Conservation (phyloP, 495 filamentous ascomycete genomes). For the Podospora didyma region DNA sequence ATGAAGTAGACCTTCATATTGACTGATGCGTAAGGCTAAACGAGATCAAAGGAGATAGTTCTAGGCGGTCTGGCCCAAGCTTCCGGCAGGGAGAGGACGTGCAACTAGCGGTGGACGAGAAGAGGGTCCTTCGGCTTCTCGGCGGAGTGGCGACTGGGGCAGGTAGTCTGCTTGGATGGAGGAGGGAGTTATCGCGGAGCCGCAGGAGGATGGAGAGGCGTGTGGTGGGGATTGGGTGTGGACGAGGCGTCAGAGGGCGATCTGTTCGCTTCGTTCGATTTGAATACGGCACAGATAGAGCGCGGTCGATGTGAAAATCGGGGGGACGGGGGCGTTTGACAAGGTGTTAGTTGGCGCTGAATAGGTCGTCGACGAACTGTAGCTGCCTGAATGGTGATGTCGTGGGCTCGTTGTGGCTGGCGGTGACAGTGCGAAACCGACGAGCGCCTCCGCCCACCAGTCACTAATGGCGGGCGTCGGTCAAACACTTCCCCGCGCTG, state of each 20-base stretch:
- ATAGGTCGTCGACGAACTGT: not conserved
- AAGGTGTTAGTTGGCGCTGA: not conserved
- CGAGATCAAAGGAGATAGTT: not conserved
- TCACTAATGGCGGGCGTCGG: slow-evolving; percentile 1
- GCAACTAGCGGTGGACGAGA: not conserved
- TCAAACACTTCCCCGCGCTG: slow-evolving; percentile 5
- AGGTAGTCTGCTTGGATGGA: not conserved
- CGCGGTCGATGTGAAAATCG: too few species aligned
- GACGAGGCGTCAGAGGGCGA: too few species aligned
- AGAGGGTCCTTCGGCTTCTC: not conserved
- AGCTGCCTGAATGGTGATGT: not conserved
- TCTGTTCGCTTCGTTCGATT: too few species aligned
- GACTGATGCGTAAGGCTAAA: slow-evolving; percentile 17
- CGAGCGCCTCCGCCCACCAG: not conserved
- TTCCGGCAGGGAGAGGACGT: not conserved
- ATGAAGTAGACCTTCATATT: slow-evolving; percentile 82
- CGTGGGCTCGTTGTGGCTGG: not conserved
- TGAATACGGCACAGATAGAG: too few species aligned
- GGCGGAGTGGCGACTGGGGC: not conserved
- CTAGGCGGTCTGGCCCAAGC: not conserved
- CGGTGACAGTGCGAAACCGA: not conserved
- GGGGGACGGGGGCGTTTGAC: too few species aligned
- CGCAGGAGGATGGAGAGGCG: too few species aligned
- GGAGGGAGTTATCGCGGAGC: too few species aligned
- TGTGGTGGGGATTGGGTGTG: too few species aligned